A percentile compares a stretch with the other conserved stretches of the same genome.
Evolutionary conservation across 2,329 filamentous ascomycete species (phyloP).

Genomic region (Endoconidiophora polonica): DNA sequence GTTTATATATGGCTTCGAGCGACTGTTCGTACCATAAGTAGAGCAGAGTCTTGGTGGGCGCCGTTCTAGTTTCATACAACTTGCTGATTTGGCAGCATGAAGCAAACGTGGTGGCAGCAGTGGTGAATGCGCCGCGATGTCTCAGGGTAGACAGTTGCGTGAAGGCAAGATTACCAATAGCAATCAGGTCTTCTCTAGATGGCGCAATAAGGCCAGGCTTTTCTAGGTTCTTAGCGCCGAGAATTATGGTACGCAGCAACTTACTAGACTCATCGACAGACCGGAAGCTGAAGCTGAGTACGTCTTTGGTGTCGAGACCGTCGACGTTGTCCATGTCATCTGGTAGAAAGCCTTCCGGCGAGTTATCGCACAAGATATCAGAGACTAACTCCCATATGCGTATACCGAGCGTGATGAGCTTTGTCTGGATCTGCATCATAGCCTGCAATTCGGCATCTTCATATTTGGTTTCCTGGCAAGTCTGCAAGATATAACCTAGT

Average conservation of each 20-base stretch:
- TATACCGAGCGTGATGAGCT: slow-evolving; percentile 35
- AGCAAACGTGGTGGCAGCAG: slow-evolving; percentile 76
- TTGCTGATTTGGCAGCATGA: slow-evolving; percentile 55
- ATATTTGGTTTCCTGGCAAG: slow-evolving; percentile 13
- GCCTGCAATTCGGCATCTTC: slow-evolving; percentile 6
- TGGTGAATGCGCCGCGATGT: slow-evolving; percentile 85
- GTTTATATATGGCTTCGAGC: slow-evolving; percentile 52
- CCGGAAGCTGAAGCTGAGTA: slow-evolving; percentile 88
- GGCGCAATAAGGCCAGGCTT: slow-evolving; percentile 29
- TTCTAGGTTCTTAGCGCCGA: slow-evolving; percentile 33
- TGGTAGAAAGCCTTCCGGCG: slow-evolving; percentile 73
- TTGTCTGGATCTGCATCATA: slow-evolving; percentile 10
- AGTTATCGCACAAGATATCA: slow-evolving; percentile 75
- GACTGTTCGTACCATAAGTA: slow-evolving; percentile 58
- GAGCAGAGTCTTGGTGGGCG: slow-evolving; percentile 30
- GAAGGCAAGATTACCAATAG: slow-evolving; percentile 60
- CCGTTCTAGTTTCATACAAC: slow-evolving; percentile 23
- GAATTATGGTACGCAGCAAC: slow-evolving; percentile 46
- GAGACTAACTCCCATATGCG: slow-evolving; percentile 64
- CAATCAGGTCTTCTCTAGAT: slow-evolving; percentile 38
- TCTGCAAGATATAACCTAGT: slow-evolving; percentile 24
- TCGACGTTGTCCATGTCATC: slow-evolving; percentile 58
- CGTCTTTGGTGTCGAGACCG: slow-evolving; percentile 67
- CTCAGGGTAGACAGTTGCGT: slow-evolving; percentile 66
- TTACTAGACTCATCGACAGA: slow-evolving; percentile 87